These are phyloP conservation scores for Aspergillus conjunctus DNA, from an alignment of 495 filamentous ascomycete species.

Conservation along the genomic window DNA sequence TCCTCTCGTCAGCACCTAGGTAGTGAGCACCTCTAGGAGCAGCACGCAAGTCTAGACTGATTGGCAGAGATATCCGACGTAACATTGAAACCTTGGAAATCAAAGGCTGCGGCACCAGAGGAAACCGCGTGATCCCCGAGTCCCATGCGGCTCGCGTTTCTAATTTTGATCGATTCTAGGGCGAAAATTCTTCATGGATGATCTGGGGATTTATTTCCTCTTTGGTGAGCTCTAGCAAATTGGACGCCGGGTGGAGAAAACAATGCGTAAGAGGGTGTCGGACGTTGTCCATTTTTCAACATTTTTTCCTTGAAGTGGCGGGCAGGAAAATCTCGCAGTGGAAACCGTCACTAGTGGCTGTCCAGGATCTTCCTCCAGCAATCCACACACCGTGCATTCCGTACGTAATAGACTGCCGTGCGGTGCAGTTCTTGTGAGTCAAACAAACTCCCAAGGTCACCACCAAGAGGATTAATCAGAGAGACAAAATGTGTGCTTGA, in stretches of 20 bases:
- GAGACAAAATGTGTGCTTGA: constrained; percentile 2
- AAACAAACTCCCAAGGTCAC: constrained; percentile 9
- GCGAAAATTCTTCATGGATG: neutral
- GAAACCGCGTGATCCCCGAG: neutral
- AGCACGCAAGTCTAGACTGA: neutral
- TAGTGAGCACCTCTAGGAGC: neutral
- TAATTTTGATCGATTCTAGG: neutral
- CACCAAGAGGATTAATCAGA: constrained; percentile 4
- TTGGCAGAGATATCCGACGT: neutral
- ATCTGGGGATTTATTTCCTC: neutral
- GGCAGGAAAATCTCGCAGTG: constrained; percentile 19
- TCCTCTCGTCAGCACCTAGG: neutral
- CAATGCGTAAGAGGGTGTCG: constrained; percentile 3
- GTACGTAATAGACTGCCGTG: constrained; percentile 19
- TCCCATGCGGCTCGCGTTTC: neutral
- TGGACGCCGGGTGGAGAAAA: neutral
- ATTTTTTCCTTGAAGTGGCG: constrained; percentile 14
- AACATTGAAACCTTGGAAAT: neutral
- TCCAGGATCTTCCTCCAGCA: constrained; percentile 13
- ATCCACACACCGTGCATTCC: constrained; percentile 17
- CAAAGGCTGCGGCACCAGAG: neutral
- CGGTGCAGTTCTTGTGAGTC: constrained; percentile 3
- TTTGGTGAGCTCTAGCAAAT: neutral
- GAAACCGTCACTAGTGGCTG: constrained; percentile 6
- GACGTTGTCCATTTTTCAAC: neutral